Base-by-base conservation (phyloP, 208 protist genomes). In the Spongospora subterranea region DNA sequence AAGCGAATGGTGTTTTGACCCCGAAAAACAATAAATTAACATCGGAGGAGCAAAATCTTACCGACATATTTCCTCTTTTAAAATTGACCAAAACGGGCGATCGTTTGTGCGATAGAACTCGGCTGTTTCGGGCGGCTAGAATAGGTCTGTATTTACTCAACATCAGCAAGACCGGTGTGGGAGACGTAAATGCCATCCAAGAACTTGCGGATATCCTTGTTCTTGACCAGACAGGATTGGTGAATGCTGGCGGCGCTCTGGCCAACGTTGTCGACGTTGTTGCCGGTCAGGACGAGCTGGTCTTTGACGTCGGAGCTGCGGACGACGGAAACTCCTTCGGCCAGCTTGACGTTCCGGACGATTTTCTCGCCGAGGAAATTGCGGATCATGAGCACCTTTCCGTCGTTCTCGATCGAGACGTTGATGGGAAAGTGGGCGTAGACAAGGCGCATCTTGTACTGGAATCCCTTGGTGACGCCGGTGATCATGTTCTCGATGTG, bases 171-270 rank as follows among this genome's bases (percentile, higher is more conserved):
- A 88, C 96, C 96, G 95, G 98, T 98, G 82, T 97, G 97, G 94
- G 96, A 96, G 43, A 99, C 97, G 94, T 99, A 99, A 94, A 99
- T 97, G 96, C 99, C 99, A 95, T 99, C 99, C 17, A 99, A 94
- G 97, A 99, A 99, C 97, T 99, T 99, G 96, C 99, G 97, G 95
- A 99, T 99, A 99, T 99, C 99, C 96, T 99, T 99, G 91, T 98
- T 96, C 94, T 96, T 98, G 82, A 99, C 97, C 77, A 98, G 91
- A 93, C 95, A 97, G 88, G 97, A 95, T 94, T 98, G 94, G 91
- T 99, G 97, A 95, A 99, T 98, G 64, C 96, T 91, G 89, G 98
- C 97, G 88, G 97, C 95, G 96, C 45, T 43, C 35, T 90, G 46
- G 66, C 64, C 43, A 43, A 90, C 89, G 32, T 88, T 45, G 35